Conservation (phyloP, 2,329 filamentous ascomycete species). For the Neodidymelliopsis sp. region DNA sequence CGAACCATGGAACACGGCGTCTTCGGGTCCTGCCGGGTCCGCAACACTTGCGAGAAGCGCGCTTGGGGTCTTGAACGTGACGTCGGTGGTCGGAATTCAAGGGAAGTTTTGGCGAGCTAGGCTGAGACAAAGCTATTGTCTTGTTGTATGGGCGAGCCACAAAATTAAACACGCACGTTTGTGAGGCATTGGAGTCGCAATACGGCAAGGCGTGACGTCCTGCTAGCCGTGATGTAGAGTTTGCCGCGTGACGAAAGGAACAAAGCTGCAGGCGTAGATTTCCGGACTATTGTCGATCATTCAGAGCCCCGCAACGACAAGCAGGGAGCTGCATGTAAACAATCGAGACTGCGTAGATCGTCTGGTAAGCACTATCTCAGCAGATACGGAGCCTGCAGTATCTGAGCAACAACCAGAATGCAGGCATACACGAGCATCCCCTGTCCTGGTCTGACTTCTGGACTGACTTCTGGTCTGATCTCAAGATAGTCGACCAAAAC, state of each 20-base stretch:
- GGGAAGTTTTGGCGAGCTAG: not conserved
- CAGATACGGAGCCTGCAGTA: not conserved
- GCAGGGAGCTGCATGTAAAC: not conserved
- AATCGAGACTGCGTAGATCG: conserved; percentile 5
- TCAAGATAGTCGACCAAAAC: no score
- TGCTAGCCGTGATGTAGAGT: not conserved
- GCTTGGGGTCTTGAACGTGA: not conserved
- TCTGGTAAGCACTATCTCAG: not conserved
- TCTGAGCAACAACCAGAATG: not conserved
- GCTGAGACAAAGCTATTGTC: conserved; percentile 1
- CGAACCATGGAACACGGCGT: conserved; percentile 9
- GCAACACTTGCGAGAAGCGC: not conserved
- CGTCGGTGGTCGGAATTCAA: not conserved
- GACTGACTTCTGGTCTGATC: conserved; percentile 7
- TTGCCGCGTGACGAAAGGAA: not conserved
- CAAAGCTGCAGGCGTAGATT: not conserved
- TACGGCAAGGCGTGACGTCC: not conserved
- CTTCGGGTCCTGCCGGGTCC: not conserved
- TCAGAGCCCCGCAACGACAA: not conserved
- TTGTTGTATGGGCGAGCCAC: not conserved
- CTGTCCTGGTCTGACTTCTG: not conserved
- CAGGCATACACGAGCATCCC: not conserved
- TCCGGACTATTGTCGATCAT: conserved; percentile 2
- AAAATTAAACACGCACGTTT: not conserved
- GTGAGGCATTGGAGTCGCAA: not conserved